Percentiles rank a stretch among this genome's conserved stretches.
Evolutionary conservation across 176 grass and related monocot species (phyloP).

Genomic region (Carex scoparia): DNA sequence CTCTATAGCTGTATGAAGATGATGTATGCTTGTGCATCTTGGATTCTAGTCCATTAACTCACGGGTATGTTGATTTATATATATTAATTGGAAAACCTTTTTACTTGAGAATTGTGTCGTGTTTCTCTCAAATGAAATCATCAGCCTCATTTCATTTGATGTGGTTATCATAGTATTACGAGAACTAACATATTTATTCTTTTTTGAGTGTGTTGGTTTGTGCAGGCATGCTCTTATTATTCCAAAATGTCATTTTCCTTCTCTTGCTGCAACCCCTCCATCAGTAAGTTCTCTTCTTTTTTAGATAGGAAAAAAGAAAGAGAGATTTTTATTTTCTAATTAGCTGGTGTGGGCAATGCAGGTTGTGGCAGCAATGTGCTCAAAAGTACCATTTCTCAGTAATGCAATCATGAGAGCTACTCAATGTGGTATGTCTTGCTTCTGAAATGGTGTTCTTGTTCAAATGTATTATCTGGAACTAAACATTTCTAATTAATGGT

Average conservation of each 20-base stretch:
- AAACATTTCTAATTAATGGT: neutral
- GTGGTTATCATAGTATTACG: neutral
- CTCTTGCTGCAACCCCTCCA: slow-evolving; percentile 59
- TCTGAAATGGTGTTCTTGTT: slow-evolving; percentile 1
- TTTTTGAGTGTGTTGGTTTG: slow-evolving; percentile 9
- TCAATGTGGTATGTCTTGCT: slow-evolving; percentile 50
- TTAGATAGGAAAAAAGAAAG: neutral
- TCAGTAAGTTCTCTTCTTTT: slow-evolving; percentile 41
- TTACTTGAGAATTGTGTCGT: neutral
- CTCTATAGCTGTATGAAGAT: slow-evolving; percentile 75
- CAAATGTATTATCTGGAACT: neutral
- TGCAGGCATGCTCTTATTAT: slow-evolving; percentile 71
- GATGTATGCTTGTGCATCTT: slow-evolving; percentile 80
- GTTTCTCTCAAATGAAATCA: neutral
- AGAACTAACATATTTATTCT: neutral
- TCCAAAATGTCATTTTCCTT: slow-evolving; percentile 73
- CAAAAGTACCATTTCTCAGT: slow-evolving; percentile 69
- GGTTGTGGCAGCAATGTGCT: slow-evolving; percentile 69
- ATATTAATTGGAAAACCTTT: neutral
- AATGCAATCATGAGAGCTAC: slow-evolving; percentile 72
- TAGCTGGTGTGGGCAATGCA: slow-evolving; percentile 17
- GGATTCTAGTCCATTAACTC: slow-evolving; percentile 56
- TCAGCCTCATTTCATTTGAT: neutral
- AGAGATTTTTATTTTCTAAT: slow-evolving; percentile 10
- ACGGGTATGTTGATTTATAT: slow-evolving; percentile 42